Base-by-base conservation (phyloP, 305 asterid genomes). In the Fraxinus nigra region DNA sequence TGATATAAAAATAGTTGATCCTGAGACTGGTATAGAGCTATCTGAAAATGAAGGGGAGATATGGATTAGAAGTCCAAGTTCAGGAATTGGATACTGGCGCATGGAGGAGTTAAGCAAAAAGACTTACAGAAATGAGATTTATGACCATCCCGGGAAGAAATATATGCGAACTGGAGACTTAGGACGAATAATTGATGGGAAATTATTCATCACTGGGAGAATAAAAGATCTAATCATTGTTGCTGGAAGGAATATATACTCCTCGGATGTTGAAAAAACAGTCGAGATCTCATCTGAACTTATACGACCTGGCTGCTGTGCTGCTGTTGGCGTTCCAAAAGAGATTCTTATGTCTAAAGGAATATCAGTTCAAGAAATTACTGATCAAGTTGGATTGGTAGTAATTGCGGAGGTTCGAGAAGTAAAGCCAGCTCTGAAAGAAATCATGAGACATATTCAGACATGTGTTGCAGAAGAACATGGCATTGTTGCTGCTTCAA, bases 261-360 rank as follows among this genome's bases (percentile, higher is more conserved):
- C 92, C 51, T 85, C 95, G 2, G 97, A 93, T 80, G 81, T 93
- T 35, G 97, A 93, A 82, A 92, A 90, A 76, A 92, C 97, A 5
- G 95, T 90, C 16, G 97, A 93, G 85, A 86, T 82, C 77, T 87
- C 94, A 11, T 88, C 91, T 37, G 91, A 89, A 14, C 82, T 90
- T 20, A 37, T 93, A n/a, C 93, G 97, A 5, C 97, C 97, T 2
- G 97, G 97, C 5, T 93, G 97, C 38, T 89, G 92, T 80, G 97
- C 97, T 82, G 97, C 88, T n/a, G 85, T 93, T 82, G 92, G 91
- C 46, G 90, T 93, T 85, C 95, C 93, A 1, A 87, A 81, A 76
- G 97, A 93, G 80, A 82, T 79, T 72, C 87, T 93, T 33, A 56
- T 79, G 76, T 82, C 91, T 3, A 93, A 92, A 84, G 95, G 94